Conservation (phyloP, 179 eudicot species). For the Silene coronaria region DNA sequence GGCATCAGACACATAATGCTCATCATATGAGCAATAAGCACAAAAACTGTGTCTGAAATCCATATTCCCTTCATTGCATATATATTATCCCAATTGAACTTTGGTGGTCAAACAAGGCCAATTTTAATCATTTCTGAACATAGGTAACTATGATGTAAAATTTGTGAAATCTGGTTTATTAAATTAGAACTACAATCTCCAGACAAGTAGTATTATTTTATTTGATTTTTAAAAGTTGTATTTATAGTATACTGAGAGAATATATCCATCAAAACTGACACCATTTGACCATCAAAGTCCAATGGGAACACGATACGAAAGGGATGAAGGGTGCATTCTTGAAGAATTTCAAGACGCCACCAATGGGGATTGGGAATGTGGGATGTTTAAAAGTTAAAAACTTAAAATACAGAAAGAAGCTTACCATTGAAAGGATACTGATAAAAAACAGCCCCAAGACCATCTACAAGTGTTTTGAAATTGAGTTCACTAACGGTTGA, state of each 20-base stretch:
- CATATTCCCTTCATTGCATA: not conserved
- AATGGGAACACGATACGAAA: not conserved
- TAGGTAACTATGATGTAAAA: not conserved
- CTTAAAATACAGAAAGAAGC: constrained; percentile 17
- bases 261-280: not conserved
- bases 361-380: not conserved
- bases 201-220: not conserved
- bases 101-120: not conserved
- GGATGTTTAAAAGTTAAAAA: constrained; percentile 11
- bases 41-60: not conserved
- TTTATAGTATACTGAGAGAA: not conserved
- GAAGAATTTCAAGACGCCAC: not conserved
- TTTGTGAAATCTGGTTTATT: not conserved
- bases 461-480: constrained; percentile 95
- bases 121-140: not conserved
- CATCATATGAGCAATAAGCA: constrained; percentile 14
- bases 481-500: constrained; percentile 96
- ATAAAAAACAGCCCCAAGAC: constrained; percentile 89
- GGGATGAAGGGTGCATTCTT: not conserved
- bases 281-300: not conserved
- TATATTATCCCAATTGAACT: not conserved
- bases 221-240: no score
- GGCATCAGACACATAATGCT: constrained; percentile 18
- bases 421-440: constrained; percentile 93
- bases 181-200: not conserved